phyloP scores from a whole-genome alignment of 495 filamentous ascomycete species.

The Penicillium turbatum region DNA sequence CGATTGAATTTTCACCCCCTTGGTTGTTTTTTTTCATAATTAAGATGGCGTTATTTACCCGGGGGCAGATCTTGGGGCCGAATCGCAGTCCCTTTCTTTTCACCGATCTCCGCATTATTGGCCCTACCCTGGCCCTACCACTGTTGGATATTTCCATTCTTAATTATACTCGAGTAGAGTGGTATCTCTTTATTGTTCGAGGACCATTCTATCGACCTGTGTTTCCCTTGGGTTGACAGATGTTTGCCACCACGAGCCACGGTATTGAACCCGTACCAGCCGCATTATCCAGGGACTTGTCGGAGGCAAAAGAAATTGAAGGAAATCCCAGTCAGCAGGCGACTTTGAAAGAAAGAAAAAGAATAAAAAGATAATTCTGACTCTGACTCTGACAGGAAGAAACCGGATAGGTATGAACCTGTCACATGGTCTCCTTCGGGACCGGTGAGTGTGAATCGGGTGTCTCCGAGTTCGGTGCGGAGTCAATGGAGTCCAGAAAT shows the following conservation, averaged over 20 bases:
- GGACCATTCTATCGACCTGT: neutral
- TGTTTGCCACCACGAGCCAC: slow-evolving; percentile 16
- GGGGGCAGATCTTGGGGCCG: slow-evolving; percentile 14
- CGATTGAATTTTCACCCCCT: slow-evolving; percentile 17
- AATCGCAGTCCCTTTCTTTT: neutral
- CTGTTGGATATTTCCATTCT: neutral
- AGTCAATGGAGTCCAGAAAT: slow-evolving; percentile 9
- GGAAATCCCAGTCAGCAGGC: neutral
- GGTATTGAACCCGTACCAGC: neutral
- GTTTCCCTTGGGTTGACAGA: neutral
- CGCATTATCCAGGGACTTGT: neutral
- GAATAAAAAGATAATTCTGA: neutral
- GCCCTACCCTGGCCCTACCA: neutral
- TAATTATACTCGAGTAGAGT: neutral
- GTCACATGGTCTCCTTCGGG: slow-evolving; percentile 10
- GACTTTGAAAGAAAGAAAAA: neutral
- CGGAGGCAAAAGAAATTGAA: neutral
- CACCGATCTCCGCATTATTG: slow-evolving; percentile 15
- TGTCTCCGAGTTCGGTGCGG: slow-evolving; percentile 23
- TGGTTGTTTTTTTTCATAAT: neutral
- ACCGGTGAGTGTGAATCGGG: slow-evolving; percentile 1
- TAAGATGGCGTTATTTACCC: slow-evolving; percentile 21
- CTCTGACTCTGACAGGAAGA: slow-evolving; percentile 3
- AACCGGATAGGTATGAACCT: slow-evolving; percentile 15
- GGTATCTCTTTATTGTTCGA: neutral